Evolutionary conservation across 2,329 filamentous ascomycete genomes (phyloP), one percentile per base, ranked within the genome.

Genomic region (Westerdykella aurantiaca): DNA sequence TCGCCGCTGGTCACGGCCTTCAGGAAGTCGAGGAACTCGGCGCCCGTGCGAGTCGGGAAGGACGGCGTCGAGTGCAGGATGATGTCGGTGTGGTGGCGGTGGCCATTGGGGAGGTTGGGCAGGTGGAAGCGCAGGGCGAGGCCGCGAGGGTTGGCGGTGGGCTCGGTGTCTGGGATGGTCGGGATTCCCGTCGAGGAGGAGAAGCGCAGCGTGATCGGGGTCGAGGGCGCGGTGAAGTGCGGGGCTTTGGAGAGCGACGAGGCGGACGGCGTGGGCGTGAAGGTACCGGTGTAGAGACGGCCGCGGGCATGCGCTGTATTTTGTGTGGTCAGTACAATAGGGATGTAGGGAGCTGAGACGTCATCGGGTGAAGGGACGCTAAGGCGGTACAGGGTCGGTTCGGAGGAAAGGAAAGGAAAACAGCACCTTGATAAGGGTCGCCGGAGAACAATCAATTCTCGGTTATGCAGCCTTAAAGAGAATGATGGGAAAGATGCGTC

Each of bases 61-160:
- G 67, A 71, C 2, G 71, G 67, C 1, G 73, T 75, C 1, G 71
- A 75, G 60, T 81, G 77, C 0, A 69, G 60, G 40, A 81, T 64
- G 50, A 81, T 75, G 53, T 82, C 78, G 1, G 77, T 80, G 60
- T 81, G 78, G 16, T 68, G 58, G 12, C 70, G 53, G 56, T 61
- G 39, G 61, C 69, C 31, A 57, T 59, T 67, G 16, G 61, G 44
- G 3, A 60, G 56, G 31, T 57, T 46, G 4, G 70, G 72, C 45
- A 71, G 72, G 31, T 75, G 75, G 59, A 78, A 79, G 37, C 77
- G 72, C 4, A 68, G 61, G 16, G 69, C 66, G 38, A 78, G 72
- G 29, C 62, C 62, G 25, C 70, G 70, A 0, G 76, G 75, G 46
- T 73, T 72, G 48, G 71, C 69, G 41, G 71, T 71, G 9, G 67